Evolutionary conservation across 495 filamentous ascomycete species (phyloP).

Genomic region (Aspergillus nidulans): DNA sequence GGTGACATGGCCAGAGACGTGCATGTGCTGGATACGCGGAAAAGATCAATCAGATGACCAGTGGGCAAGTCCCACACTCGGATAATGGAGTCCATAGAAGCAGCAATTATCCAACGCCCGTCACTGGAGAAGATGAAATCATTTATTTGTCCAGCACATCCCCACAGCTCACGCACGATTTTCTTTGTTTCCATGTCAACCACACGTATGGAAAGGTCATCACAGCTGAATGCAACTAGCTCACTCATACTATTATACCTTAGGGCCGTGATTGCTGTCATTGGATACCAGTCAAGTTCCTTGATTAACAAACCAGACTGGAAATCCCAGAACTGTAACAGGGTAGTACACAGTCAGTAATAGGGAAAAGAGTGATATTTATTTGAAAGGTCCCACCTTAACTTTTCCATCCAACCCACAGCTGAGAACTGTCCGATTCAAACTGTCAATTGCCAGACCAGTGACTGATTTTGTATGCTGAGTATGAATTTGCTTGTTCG

Average conservation of each 20-base stretch:
- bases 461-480: conserved; percentile 80
- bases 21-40: conserved; percentile 69
- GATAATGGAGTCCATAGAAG: conserved; percentile 75
- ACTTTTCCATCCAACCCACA: conserved; percentile 89
- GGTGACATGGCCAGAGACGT: conserved; percentile 80
- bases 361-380: neutral
- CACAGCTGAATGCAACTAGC: conserved; percentile 83
- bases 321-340: conserved; percentile 81
- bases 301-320: conserved; percentile 68
- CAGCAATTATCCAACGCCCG: conserved; percentile 88
- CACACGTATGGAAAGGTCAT: conserved; percentile 81
- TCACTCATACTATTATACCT: conserved; percentile 77
- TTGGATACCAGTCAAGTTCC: conserved; percentile 80
- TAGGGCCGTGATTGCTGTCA: conserved; percentile 69
- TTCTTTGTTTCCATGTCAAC: conserved; percentile 88
- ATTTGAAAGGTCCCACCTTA: conserved; percentile 46
- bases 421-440: conserved; percentile 79
- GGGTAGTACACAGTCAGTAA: conserved; percentile 7
- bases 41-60: conserved; percentile 86
- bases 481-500: conserved; percentile 34
- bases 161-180: conserved; percentile 89
- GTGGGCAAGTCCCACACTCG: conserved; percentile 96
- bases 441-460: conserved; percentile 74
- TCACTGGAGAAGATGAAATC: conserved; percentile 91
- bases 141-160: conserved; percentile 72